These are phyloP conservation scores for Aureobasidium sp. DNA, from an alignment of 2,329 filamentous ascomycete species.

Conservation along the genomic window DNA sequence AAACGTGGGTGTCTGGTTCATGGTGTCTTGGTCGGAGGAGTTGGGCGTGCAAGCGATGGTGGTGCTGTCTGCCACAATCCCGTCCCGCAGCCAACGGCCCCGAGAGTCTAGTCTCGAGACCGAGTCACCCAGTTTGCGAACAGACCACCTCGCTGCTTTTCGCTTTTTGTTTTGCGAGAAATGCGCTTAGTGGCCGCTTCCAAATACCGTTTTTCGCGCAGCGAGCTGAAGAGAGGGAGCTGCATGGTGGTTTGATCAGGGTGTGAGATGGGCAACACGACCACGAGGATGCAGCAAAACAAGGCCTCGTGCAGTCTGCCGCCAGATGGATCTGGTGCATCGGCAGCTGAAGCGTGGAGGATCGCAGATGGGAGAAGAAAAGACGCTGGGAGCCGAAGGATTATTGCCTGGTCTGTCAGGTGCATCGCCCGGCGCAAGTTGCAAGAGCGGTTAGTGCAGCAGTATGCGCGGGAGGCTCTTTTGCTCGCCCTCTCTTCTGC, in stretches of 20 bases:
- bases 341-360: slow-evolving; percentile 10
- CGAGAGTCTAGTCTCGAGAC: slow-evolving; percentile 14
- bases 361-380: slow-evolving; percentile 14
- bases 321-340: slow-evolving; percentile 8
- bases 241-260: slow-evolving; percentile 12
- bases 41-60: slow-evolving; percentile 17
- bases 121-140: slow-evolving; percentile 9
- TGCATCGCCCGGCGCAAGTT: background rate
- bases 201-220: slow-evolving; percentile 16
- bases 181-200: slow-evolving; percentile 17
- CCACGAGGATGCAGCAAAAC: background rate
- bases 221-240: slow-evolving; percentile 4
- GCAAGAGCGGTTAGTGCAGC: background rate
- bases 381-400: slow-evolving; percentile 6
- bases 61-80: slow-evolving; percentile 11
- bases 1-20: slow-evolving; percentile 7
- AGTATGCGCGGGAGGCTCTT: slow-evolving; percentile 11
- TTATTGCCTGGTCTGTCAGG: slow-evolving; percentile 10
- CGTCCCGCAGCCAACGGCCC: slow-evolving; percentile 16
- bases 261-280: slow-evolving; percentile 7
- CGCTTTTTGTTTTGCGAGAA: slow-evolving; percentile 12
- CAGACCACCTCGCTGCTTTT: slow-evolving; percentile 15
- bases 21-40: slow-evolving; percentile 9
- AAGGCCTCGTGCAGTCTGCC: slow-evolving; percentile 11
- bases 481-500: slow-evolving; percentile 5